Conservation (phyloP, 345 rosid genomes). For the Citrus hindsii region DNA sequence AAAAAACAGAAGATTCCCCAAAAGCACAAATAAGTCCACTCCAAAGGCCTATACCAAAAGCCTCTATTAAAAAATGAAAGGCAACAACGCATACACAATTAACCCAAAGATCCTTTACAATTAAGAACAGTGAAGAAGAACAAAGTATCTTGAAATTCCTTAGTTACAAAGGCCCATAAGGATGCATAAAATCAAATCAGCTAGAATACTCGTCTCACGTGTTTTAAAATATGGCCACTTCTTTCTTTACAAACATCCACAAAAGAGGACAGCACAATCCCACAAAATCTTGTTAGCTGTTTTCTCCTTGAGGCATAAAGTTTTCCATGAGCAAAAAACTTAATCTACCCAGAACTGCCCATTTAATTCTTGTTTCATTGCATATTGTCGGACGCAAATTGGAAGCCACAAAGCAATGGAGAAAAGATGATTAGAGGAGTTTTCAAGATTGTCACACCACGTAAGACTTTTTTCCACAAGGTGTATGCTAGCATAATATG, state of each 20-base stretch:
- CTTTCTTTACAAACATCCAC: background rate
- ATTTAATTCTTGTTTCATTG: no score
- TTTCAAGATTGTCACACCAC: no score
- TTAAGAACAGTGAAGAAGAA: background rate
- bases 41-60: no score
- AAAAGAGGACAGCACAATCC: background rate
- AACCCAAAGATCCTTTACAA: background rate
- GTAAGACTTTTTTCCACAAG: background rate
- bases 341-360: background rate
- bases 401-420: background rate
- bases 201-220: no score
- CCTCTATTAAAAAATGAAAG: background rate
- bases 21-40: no score
- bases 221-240: background rate
- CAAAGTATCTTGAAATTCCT: background rate
- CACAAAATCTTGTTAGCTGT: no score
- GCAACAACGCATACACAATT: background rate
- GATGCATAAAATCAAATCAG: background rate
- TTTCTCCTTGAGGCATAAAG: background rate
- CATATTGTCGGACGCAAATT: background rate
- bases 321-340: background rate
- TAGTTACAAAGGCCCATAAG: background rate
- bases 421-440: background rate
- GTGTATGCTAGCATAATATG: background rate
- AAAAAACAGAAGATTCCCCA: no score